Evolutionary conservation across 495 filamentous ascomycete genomes (phyloP).

Genomic region (Cetradonia linearis): DNA sequence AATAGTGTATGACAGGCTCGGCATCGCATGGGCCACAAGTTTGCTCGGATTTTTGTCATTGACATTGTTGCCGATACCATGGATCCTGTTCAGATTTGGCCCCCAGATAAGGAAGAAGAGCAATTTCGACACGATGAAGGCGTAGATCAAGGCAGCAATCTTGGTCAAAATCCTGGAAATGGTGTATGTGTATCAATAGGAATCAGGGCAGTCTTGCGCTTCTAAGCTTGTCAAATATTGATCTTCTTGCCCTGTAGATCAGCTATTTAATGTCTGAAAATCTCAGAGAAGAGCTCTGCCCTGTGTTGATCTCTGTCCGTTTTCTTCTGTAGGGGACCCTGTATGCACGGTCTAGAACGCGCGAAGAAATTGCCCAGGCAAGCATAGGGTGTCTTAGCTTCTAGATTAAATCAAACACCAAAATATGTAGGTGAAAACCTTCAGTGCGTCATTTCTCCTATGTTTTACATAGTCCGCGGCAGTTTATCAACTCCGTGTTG

Average conservation of each 20-base stretch:
- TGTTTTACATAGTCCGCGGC: neutral
- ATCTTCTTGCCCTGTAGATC: neutral
- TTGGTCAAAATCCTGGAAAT: neutral
- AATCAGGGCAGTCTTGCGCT: neutral
- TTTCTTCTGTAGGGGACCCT: neutral
- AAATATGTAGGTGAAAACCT: constrained; percentile 2
- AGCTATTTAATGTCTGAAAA: neutral
- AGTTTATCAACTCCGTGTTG: neutral
- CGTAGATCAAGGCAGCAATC: constrained; percentile 2
- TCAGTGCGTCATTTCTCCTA: constrained; percentile 1
- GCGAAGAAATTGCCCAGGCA: constrained; percentile 8
- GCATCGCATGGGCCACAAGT: constrained; percentile 51
- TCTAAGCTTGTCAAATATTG: too few species aligned
- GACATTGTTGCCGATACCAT: constrained; percentile 49
- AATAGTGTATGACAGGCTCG: constrained; percentile 47
- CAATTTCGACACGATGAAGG: constrained; percentile 12
- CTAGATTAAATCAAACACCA: neutral
- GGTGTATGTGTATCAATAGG: neutral
- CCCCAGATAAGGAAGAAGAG: constrained; percentile 31
- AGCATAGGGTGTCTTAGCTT: neutral
- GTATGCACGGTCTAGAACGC: constrained; percentile 11
- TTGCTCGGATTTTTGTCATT: constrained; percentile 50
- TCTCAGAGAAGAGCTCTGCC: neutral
- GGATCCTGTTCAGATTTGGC: constrained; percentile 40
- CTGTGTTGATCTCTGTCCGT: neutral